phyloP scores from a whole-genome alignment of 2,329 filamentous ascomycete species.

The Myotisia sp. region DNA sequence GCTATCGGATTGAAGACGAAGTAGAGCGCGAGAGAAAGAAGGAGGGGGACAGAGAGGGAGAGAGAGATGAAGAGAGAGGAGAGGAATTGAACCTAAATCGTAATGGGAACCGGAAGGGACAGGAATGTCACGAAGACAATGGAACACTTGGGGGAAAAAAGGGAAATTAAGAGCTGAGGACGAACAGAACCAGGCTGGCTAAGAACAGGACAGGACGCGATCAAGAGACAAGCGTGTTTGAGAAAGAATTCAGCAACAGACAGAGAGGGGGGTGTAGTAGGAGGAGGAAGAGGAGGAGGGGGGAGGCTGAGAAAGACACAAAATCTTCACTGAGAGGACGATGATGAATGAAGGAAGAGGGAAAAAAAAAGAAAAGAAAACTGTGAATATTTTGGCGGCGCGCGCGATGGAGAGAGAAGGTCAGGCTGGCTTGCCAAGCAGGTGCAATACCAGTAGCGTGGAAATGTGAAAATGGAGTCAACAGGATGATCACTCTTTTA shows the following conservation, averaged over 20 bases:
- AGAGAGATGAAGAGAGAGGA: not conserved
- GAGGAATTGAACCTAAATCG: not conserved
- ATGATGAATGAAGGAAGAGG: too few relatives aligned
- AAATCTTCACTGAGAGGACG: too few relatives aligned
- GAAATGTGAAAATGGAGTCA: too few relatives aligned
- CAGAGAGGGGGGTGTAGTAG: constrained; percentile 1
- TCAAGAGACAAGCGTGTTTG: constrained; percentile 2
- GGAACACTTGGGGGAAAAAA: constrained; percentile 4
- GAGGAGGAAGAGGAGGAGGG: constrained; percentile 1
- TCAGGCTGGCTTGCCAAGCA: too few relatives aligned
- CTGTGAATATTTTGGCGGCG: too few relatives aligned
- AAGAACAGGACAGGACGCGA: constrained; percentile 2
- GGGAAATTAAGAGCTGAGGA: not conserved
- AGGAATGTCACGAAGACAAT: constrained; percentile 1
- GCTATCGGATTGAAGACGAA: constrained; percentile 1
- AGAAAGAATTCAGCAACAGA: constrained; percentile 5
- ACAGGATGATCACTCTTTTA: too few relatives aligned
- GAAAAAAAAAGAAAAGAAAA: not conserved
- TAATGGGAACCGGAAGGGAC: not conserved
- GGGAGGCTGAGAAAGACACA: constrained; percentile 1
- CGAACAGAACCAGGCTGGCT: constrained; percentile 3
- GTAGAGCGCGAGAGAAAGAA: constrained; percentile 3
- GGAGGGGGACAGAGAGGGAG: constrained; percentile 1
- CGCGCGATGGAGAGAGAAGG: too few relatives aligned
- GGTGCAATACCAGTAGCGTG: too few relatives aligned